Conservation (phyloP, 2,329 filamentous ascomycete species). For the Claviceps arundinis region DNA sequence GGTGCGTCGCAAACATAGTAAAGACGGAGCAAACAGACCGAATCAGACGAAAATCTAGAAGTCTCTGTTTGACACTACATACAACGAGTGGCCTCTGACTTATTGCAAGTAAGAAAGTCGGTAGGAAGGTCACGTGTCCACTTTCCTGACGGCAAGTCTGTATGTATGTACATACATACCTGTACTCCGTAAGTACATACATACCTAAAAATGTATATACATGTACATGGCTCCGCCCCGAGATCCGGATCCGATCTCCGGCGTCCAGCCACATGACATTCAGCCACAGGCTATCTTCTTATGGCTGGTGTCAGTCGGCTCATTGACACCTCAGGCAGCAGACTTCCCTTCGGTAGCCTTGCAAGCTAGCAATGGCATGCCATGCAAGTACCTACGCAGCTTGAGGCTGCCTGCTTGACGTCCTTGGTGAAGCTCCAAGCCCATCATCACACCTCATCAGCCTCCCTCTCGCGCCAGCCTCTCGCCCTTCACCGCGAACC, state of each 20-base stretch:
- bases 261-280: background rate
- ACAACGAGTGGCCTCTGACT: too few relatives aligned
- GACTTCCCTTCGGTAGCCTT: background rate
- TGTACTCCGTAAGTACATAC: background rate
- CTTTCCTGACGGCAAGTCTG: too few relatives aligned
- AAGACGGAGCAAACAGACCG: too few relatives aligned
- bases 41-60: too few relatives aligned
- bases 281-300: background rate
- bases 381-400: constrained; percentile 1
- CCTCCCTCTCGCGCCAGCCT: background rate
- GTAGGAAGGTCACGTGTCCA: too few relatives aligned
- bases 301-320: background rate
- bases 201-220: too few relatives aligned
- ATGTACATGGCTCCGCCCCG: background rate
- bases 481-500: background rate
- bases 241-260: background rate
- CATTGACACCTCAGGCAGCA: constrained; percentile 2
- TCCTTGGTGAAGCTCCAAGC: constrained; percentile 17
- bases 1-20: too few relatives aligned
- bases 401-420: constrained; percentile 3
- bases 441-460: constrained; percentile 1
- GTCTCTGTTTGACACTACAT: too few relatives aligned
- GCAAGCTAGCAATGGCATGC: background rate
- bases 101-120: too few relatives aligned
- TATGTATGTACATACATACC: too few relatives aligned